These are phyloP conservation scores for Sechiopsis laciniata DNA, from an alignment of 306 rosid species.

Conservation along the genomic window DNA sequence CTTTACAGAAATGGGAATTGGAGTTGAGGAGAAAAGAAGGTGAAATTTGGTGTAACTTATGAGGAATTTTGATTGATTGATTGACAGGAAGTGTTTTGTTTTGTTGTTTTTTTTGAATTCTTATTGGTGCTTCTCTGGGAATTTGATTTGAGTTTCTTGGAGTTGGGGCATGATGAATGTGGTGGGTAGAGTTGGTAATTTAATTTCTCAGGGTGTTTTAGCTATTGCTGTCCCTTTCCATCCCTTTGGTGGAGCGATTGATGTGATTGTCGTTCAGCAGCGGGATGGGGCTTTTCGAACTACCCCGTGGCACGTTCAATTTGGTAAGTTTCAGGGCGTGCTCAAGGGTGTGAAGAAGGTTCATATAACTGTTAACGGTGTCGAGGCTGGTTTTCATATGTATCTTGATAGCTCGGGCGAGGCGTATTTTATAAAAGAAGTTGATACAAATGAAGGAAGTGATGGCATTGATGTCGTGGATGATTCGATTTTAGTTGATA, in stretches of 20 bases:
- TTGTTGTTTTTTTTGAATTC: background rate
- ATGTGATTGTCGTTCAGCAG: constrained; percentile 92
- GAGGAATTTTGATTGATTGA: constrained; percentile 10
- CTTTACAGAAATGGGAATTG: constrained; percentile 30
- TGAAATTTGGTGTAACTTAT: constrained; percentile 5
- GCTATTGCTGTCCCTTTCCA: constrained; percentile 94
- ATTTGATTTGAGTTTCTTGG: constrained; percentile 22
- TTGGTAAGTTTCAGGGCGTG: constrained; percentile 98
- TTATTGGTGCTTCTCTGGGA: constrained; percentile 11
- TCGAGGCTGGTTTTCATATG: constrained; percentile 83
- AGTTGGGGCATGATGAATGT: constrained; percentile 58
- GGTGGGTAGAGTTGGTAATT: constrained; percentile 82
- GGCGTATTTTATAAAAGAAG: constrained; percentile 80
- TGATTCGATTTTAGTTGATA: background rate
- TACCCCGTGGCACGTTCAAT: constrained; percentile 91
- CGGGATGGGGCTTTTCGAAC: constrained; percentile 85
- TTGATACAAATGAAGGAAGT: constrained; percentile 24
- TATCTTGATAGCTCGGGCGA: constrained; percentile 91
- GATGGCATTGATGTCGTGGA: background rate
- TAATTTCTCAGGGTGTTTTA: constrained; percentile 81
- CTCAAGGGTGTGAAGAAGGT: constrained; percentile 80
- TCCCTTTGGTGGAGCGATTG: constrained; percentile 97
- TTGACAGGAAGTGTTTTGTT: constrained; percentile 6
- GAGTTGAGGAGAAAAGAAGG: constrained; percentile 20
- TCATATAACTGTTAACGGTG: constrained; percentile 66